phyloP scores from a whole-genome alignment of 768 basidiomycete species.

The Terana coerulea region DNA sequence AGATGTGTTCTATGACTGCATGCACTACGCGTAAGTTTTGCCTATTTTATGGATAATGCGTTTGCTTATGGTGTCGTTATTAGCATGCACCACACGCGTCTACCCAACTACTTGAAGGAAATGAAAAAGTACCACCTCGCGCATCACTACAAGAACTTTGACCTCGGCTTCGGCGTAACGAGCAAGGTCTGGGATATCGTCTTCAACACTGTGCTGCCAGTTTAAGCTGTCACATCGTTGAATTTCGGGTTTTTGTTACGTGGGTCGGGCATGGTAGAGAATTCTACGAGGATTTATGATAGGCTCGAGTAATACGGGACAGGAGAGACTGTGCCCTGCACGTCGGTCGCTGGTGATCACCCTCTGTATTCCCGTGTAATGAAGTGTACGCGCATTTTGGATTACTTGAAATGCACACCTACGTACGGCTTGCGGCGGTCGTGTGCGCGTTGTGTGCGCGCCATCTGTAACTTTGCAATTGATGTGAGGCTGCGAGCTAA shows the following conservation, averaged over 20 bases:
- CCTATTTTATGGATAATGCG: neutral
- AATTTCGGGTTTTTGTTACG: neutral
- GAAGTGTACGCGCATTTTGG: too few species aligned
- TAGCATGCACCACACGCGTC: constrained; percentile 80
- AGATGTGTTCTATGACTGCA: constrained; percentile 85
- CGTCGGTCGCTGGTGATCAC: too few species aligned
- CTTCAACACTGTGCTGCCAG: constrained; percentile 76
- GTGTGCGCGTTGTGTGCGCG: too few species aligned
- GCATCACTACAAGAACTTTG: constrained; percentile 98
- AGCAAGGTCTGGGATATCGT: constrained; percentile 95
- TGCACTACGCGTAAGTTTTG: constrained; percentile 83
- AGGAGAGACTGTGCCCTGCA: too few species aligned
- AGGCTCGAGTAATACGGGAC: constrained; percentile 3
- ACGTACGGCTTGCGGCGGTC: too few species aligned
- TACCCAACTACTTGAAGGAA: constrained; percentile 82
- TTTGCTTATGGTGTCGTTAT: constrained; percentile 15
- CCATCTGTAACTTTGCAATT: too few species aligned
- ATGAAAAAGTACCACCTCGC: constrained; percentile 98
- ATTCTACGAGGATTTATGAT: constrained; percentile 1
- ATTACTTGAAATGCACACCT: too few species aligned
- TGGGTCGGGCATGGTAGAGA: neutral
- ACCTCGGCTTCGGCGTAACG: constrained; percentile 95
- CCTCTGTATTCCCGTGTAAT: too few species aligned
- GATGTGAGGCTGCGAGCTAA: too few species aligned
- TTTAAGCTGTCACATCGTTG: constrained; percentile 33